Percentiles rank a stretch among this genome's conserved stretches.
These are phyloP conservation scores for Neocucurbitaria cava DNA, from an alignment of 2,329 filamentous ascomycete species.

Conservation along the genomic window DNA sequence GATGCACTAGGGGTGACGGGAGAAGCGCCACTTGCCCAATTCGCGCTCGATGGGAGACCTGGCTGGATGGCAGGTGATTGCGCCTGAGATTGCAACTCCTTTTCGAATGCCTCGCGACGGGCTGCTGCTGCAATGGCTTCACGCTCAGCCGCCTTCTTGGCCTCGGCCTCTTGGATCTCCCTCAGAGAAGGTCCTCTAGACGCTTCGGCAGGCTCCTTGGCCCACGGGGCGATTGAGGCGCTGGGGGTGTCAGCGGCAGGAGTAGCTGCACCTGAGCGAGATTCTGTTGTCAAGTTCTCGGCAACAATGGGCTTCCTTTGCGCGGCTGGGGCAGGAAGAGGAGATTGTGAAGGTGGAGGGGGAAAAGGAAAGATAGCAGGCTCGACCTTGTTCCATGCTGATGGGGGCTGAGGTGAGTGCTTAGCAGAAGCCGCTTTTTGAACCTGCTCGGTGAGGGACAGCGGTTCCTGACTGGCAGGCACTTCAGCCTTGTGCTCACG, in stretches of 20 bases:
- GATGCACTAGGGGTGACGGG: slow-evolving; percentile 66
- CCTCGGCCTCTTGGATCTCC: slow-evolving; percentile 96
- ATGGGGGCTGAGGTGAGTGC: slow-evolving; percentile 62
- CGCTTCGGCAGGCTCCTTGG: slow-evolving; percentile 76
- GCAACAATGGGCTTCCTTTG: slow-evolving; percentile 87
- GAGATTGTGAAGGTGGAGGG: slow-evolving; percentile 76
- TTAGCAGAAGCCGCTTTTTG: slow-evolving; percentile 73
- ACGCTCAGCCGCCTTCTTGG: slow-evolving; percentile 86
- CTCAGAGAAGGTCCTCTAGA: slow-evolving; percentile 90
- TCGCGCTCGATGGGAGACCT: slow-evolving; percentile 85
- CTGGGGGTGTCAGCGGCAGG: slow-evolving; percentile 69
- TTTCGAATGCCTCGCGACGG: slow-evolving; percentile 79
- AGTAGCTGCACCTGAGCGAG: slow-evolving; percentile 78
- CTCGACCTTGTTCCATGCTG: slow-evolving; percentile 67
- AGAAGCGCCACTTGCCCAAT: slow-evolving; percentile 78
- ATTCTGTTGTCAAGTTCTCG: slow-evolving; percentile 70
- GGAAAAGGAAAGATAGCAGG: slow-evolving; percentile 82
- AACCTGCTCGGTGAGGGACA: slow-evolving; percentile 84
- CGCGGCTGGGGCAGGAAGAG: slow-evolving; percentile 85
- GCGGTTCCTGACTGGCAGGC: slow-evolving; percentile 55
- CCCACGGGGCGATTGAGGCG: slow-evolving; percentile 90
- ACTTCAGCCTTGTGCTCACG: slow-evolving; percentile 10
- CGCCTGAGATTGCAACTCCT: slow-evolving; percentile 73
- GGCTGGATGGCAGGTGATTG: slow-evolving; percentile 67
- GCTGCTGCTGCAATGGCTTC: slow-evolving; percentile 81